These are phyloP conservation scores for Hamamelis virginiana DNA, from an alignment of 164 flowering plant genomes.

Conservation along the genomic window DNA sequence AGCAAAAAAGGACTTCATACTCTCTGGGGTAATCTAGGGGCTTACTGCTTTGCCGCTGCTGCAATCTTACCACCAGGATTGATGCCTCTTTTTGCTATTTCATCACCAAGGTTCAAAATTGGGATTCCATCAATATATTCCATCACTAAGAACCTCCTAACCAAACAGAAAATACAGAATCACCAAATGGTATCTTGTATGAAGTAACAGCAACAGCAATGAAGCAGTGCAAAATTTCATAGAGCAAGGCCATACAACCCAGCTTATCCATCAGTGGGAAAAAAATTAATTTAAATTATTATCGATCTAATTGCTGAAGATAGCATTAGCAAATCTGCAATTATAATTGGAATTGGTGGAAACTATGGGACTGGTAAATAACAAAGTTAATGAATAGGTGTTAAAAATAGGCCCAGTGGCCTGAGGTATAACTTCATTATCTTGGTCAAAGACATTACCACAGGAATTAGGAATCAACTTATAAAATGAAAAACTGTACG, in stretches of 20 bases:
- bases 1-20: constrained; percentile 26
- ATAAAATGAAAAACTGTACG: neutral
- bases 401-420: neutral
- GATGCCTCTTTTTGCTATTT: constrained; percentile 88
- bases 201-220: neutral
- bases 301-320: no score
- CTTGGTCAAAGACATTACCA: neutral
- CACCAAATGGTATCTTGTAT: neutral
- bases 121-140: constrained; percentile 92
- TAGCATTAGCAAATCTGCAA: neutral
- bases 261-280: no score
- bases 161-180: constrained; percentile 17
- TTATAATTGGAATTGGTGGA: neutral
- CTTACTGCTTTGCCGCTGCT: constrained; percentile 91
- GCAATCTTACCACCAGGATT: constrained; percentile 80
- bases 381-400: neutral
- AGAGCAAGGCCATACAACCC: neutral
- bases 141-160: constrained; percentile 88
- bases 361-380: neutral
- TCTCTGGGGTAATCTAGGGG: constrained; percentile 36
- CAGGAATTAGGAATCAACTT: neutral
- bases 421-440: neutral
- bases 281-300: no score
- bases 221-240: neutral
- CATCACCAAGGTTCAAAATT: constrained; percentile 84